Base-by-base conservation (phyloP, 495 filamentous ascomycete genomes). In the Jackrogersella minutella region DNA sequence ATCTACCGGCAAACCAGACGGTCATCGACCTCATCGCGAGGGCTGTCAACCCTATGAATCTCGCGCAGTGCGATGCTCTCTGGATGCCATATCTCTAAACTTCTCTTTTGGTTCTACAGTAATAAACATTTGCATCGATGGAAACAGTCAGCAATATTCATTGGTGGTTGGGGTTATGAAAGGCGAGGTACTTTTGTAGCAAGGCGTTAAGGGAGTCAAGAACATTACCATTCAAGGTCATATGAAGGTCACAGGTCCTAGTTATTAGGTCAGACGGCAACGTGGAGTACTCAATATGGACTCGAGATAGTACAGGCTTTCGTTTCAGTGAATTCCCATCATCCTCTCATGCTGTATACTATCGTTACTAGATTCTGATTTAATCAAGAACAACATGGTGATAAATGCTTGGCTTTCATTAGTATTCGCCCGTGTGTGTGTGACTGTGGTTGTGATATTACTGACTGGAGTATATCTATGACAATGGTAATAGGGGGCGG, bases 41-140 rank as follows among this genome's bases (percentile, higher is more conserved):
- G 78, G 91, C 93, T 9, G 91, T 93, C 17, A 93, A 96, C 76
- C 94, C 94, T 16, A 85, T 89, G 81, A 89, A 92, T 74, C 75
- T 99, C 75, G 87, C 90, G 19, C 82, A 87, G 71, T 90, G 88
- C 59, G 96, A 99, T 82, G 87, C 93, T 65, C 83, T 98, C 67
- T 99, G 95, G 93, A 98, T 98, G 96, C 89, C 90, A 10, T 99
- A 96, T 81, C 78, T 98, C 62, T 99, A 85, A 70, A 22, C 41
- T 28, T n/a, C 1, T 13, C 11, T 44, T 58, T 56, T 19, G 2
- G 22, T 36, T 19, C 16, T 14, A 41, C 8, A 30, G 28, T 30
- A 30, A n/a, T n/a, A n/a, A n/a, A n/a, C n/a, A n/a, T n/a, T n/a
- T n/a, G n/a, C n/a, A n/a, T n/a, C n/a, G n/a, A n/a, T n/a, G n/a